Evolutionary conservation across 2,329 filamentous ascomycete genomes (phyloP), one percentile per base, ranked within the genome.

Genomic region (Pyricularia pennisetigena): DNA sequence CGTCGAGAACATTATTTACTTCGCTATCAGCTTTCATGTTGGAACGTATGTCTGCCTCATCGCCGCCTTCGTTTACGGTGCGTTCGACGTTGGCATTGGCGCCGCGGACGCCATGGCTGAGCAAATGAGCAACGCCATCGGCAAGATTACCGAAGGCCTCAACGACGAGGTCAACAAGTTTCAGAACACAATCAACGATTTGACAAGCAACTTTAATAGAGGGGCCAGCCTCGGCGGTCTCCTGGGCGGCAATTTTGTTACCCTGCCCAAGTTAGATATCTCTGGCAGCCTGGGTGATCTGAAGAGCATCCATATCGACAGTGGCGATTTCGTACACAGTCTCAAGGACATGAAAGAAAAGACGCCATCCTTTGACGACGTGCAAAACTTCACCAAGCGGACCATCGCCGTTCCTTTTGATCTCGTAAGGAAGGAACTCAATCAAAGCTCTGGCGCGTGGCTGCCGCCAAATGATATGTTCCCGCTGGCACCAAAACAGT

Each of bases 21-120:
- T 97, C 79, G 87, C 93, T 76, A 93, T 99, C 81, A 92, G 95
- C 77, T 90, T 97, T 80, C 85, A 97, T 79, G 94, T 92, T 63
- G 90, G 89, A 66, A 97, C 93, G 20, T 97, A 97, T 75, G 85
- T 93, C 72, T 99, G 95, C 75, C 85, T 99, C 67, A 92, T 96
- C 75, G 92, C 92, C 32, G 86, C 97, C 71, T 88, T 93, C 65
- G 85, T 97, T 68, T 86, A 90, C 71, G 93, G 93, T 70, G 92
- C 88, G 73, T 82, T 97, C 67, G 88, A 92, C 67, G 88, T 89
- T 64, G 91, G 83, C 6, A 79, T 77, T 20, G 72, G 75, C n/a
- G 78, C 76, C 3, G 75, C 82, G 16, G 74, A 79, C 64, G 77
- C 75, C 54, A 77, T 76, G 26, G 80, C 83, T 14, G 78, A 83